Conservation (phyloP, 2,329 filamentous ascomycete species). For the Leptographium flavum region DNA sequence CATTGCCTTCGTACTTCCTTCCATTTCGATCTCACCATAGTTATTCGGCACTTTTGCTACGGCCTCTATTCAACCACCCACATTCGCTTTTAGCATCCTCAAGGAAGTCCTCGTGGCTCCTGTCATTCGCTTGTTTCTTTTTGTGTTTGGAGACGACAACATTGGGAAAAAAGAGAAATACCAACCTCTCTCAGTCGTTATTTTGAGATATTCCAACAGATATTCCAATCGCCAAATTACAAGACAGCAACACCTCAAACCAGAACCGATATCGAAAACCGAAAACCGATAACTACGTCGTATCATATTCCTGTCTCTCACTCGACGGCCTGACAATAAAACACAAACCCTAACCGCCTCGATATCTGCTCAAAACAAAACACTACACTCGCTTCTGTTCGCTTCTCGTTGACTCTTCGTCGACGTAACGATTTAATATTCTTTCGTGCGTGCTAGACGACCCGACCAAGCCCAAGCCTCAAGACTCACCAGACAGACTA, state of each 20-base stretch:
- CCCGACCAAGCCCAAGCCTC: no score
- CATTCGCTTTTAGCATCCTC: slow-evolving; percentile 34
- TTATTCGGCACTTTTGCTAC: slow-evolving; percentile 22
- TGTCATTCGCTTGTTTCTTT: slow-evolving; percentile 57
- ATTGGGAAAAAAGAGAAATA: not conserved
- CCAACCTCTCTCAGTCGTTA: not conserved
- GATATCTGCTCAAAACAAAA: not conserved
- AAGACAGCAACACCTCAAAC: not conserved
- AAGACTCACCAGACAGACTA: no score
- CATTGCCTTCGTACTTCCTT: slow-evolving; percentile 9
- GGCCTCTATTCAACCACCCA: slow-evolving; percentile 22
- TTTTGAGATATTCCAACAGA: not conserved
- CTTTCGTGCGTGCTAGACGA: not conserved
- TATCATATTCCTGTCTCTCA: no score
- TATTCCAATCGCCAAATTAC: not conserved
- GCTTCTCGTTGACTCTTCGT: not conserved
- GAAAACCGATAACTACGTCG: no score
- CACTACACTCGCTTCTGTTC: not conserved
- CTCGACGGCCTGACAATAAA: no score
- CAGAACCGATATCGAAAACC: not conserved
- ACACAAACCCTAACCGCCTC: no score
- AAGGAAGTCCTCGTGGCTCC: slow-evolving; percentile 63
- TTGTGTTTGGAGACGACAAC: slow-evolving; percentile 18
- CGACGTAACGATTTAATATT: not conserved
- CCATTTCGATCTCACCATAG: slow-evolving; percentile 1